A percentile compares a stretch with the other conserved stretches of the same genome.
These are phyloP conservation scores for Knoxdaviesia capensis DNA, from an alignment of 2,329 filamentous ascomycete genomes.

Conservation along the genomic window DNA sequence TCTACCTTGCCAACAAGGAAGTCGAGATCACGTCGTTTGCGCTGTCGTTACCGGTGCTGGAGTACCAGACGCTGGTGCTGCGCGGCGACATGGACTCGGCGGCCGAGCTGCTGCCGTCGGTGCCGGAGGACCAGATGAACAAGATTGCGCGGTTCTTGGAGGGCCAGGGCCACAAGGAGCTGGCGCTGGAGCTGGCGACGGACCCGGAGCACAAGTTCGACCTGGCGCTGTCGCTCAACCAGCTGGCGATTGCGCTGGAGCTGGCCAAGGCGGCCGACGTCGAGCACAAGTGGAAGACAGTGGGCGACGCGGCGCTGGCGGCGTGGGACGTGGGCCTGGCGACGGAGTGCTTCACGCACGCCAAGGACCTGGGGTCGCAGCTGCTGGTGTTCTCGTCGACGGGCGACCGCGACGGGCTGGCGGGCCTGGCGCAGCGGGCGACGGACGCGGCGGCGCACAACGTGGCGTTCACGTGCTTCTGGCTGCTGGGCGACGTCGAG, in stretches of 20 bases:
- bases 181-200: slow-evolving; percentile 83
- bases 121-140: slow-evolving; percentile 86
- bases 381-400: slow-evolving; percentile 79
- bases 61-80: slow-evolving; percentile 91
- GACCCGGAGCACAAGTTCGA: slow-evolving; percentile 96
- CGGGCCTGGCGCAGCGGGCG: slow-evolving; percentile 53
- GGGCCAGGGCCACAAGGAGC: slow-evolving; percentile 90
- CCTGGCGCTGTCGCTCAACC: slow-evolving; percentile 62
- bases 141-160: slow-evolving; percentile 96
- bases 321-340: slow-evolving; percentile 78
- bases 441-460: slow-evolving; percentile 67
- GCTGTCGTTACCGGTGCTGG: slow-evolving; percentile 78
- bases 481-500: slow-evolving; percentile 68
- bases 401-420: slow-evolving; percentile 54
- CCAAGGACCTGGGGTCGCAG: slow-evolving; percentile 76
- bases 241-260: slow-evolving; percentile 68
- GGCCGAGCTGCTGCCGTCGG: slow-evolving; percentile 61
- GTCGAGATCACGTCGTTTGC: slow-evolving; percentile 78
- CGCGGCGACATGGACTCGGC: slow-evolving; percentile 86
- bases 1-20: slow-evolving; percentile 93
- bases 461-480: slow-evolving; percentile 76
- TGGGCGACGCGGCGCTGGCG: slow-evolving; percentile 75
- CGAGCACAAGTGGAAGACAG: slow-evolving; percentile 96
- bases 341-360: slow-evolving; percentile 79
- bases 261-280: slow-evolving; percentile 67